Base-by-base conservation (phyloP, 2,329 filamentous ascomycete genomes). In the Aureobasidium sp. region DNA sequence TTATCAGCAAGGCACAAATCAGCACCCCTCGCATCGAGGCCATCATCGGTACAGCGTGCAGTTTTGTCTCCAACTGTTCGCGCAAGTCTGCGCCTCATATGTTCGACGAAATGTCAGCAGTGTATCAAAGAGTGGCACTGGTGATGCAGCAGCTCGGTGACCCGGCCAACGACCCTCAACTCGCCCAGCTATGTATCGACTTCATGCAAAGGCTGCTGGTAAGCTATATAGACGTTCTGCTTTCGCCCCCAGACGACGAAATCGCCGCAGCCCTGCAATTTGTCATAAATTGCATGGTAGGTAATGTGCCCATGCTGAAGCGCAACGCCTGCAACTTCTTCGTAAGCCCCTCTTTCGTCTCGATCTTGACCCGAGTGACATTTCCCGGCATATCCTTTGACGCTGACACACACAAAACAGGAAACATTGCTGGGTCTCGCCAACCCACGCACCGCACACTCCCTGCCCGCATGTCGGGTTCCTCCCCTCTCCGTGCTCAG, bases 301-400 rank as follows among this genome's bases (percentile, higher is more conserved):
- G 87, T 13, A 84, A 81, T 34, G 90, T 94, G 63, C 85, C 88
- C 0, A 76, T 95, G 10, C 88, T 89, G 0, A 95, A 94, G 74
- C 82, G 82, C 34, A 84, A 88, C 2, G 84, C 90, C 1, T 84
- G 86, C 9, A 84, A 88, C 32, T 89, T 95, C 65, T 94, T 90
- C 89, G 86, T 62, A 56, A 62, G 60, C 51, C 36, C 17, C 23
- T 4, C 12, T 42, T 1, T 55, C 36, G 48, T 26, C 39, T 29
- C 29, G 12, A 20, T 8, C 29, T 32, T 32, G 29, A 32, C 29
- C 29, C 4, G 29, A 32, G 8, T 32, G 29, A 23, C 6, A 5
- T 23, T n/a, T n/a, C n/a, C n/a, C n/a, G n/a, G n/a, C n/a, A n/a
- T n/a, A n/a, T n/a, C 51, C 53, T 15, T 4, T 26, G 26, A 58